A percentile compares a stretch with the other conserved stretches of the same genome.
phyloP scores from a whole-genome alignment of 2,329 filamentous ascomycete genomes.

The Aspergillus vadensis region DNA sequence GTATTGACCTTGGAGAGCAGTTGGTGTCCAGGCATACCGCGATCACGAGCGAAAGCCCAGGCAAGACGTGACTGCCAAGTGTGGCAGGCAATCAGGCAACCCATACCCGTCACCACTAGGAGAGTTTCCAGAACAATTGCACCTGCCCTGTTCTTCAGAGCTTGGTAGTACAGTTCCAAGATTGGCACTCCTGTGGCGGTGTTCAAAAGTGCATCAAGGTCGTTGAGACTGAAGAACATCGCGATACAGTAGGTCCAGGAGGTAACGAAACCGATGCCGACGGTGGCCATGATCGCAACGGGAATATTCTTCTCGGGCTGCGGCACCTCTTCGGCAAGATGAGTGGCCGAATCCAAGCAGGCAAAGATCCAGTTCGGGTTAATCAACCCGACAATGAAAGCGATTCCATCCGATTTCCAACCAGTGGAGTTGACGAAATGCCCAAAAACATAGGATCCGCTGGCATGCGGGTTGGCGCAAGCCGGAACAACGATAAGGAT shows the following conservation, averaged over 20 bases:
- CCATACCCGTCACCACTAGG: conserved; percentile 51
- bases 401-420: conserved; percentile 52
- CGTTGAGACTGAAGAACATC: conserved; percentile 54
- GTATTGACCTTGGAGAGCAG: conserved; percentile 46
- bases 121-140: conserved; percentile 51
- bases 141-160: conserved; percentile 45
- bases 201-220: conserved; percentile 44
- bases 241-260: conserved; percentile 51
- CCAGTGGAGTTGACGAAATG: conserved; percentile 57
- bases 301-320: conserved; percentile 52
- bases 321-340: conserved; percentile 56
- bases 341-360: conserved; percentile 54
- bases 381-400: conserved; percentile 57
- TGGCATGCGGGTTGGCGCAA: conserved; percentile 49
- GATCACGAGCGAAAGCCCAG: conserved; percentile 56
- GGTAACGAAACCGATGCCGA: conserved; percentile 48
- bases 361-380: conserved; percentile 56
- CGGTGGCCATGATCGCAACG: conserved; percentile 54
- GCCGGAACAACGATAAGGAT: conserved; percentile 53
- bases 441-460: conserved; percentile 54
- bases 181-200: conserved; percentile 52
- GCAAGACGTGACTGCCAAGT: conserved; percentile 55
- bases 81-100: conserved; percentile 51
- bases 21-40: conserved; percentile 49
- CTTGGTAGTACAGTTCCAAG: conserved; percentile 52